Evolutionary conservation across 805 yeast species (phyloP), one percentile per base, ranked within the genome.

Genomic region (Starmerella stellata): DNA sequence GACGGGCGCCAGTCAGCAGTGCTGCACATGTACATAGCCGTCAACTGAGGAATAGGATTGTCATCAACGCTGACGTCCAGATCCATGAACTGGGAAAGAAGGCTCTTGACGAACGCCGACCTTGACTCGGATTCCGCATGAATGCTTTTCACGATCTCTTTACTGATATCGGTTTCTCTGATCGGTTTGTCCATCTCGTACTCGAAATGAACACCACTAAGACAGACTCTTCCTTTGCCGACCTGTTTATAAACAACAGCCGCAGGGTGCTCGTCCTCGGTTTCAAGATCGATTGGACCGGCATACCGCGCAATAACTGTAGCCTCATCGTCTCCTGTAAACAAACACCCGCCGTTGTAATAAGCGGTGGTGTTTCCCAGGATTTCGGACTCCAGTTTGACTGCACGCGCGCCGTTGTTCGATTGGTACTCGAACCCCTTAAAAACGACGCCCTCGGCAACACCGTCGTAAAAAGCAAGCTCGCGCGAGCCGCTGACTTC

Each of bases 141-240:
- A 21, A 83, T 55, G 0, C 51, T 54, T 2, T 60, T 50, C 2
- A 70, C 56, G 2, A 73, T 59, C 0, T 49, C 39, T 5, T 49
- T 44, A 36, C 59, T 58, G 15, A 51, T 28, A n/a, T 60, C 53
- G 34, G 44, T 57, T 35, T 40, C 42, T 1, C 57, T 58, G 45
- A 74, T 49, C 14, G 68, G 60, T 57, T 54, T 0, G 82, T 76
- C 38, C 14, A 43, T 27, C 8, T 38, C 41, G 52, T 75, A 83
- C 57, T 90, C 99, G 0, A 95, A 93, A 57, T 90, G 98, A 0
- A 81, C 69, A 1, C 96, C 96, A 13, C 78, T 65, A 11, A 90
- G 64, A 8, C 90, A 57, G 0, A 75, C 94, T 28, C 60, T 61
- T 3, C 98, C 98, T 29, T 68, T 61, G 2, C 93, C 95, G 2